Conservation (phyloP, 1,284 basidiomycete genomes). For the Xanthoconium separans region DNA sequence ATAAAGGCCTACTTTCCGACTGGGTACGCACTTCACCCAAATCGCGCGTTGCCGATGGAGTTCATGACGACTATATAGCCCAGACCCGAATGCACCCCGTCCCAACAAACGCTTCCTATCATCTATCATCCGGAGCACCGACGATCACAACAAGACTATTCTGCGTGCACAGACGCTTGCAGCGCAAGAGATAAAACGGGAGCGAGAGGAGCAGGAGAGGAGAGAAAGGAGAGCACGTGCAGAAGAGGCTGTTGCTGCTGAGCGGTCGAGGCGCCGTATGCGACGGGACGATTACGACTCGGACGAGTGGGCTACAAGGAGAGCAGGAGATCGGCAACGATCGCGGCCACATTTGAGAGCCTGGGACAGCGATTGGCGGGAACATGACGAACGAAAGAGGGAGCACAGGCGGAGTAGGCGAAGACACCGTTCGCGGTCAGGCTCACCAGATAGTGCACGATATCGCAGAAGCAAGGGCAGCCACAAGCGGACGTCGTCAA, state of each 20-base stretch:
- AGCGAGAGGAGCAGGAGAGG: constrained; percentile 61
- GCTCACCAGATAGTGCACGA: constrained; percentile 15
- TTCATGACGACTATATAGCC: constrained; percentile 12
- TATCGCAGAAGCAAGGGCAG: constrained; percentile 17
- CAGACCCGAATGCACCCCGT: constrained; percentile 66
- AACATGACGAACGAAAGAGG: constrained; percentile 15
- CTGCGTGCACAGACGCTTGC: constrained; percentile 74
- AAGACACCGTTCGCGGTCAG: constrained; percentile 32
- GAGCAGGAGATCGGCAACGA: constrained; percentile 43
- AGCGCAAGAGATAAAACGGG: constrained; percentile 68
- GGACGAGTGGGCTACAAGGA: constrained; percentile 43
- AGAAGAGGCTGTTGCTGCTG: constrained; percentile 67
- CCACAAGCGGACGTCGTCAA: constrained; percentile 16
- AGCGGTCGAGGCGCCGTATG: constrained; percentile 48
- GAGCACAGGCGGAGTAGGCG: constrained; percentile 18
- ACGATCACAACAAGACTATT: constrained; percentile 88
- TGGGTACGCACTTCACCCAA: constrained; percentile 31
- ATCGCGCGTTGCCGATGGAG: not conserved
- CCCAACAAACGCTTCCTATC: constrained; percentile 92
- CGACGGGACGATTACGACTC: constrained; percentile 29
- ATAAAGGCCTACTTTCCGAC: constrained; percentile 66
- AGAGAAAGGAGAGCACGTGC: constrained; percentile 60
- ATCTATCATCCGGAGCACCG: constrained; percentile 85
- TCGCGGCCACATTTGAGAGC: constrained; percentile 19
- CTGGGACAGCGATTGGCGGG: constrained; percentile 32